Evolutionary conservation across 495 filamentous ascomycete species (phyloP), one percentile per base, ranked within the genome.

Genomic region (Neurospora hispaniola): DNA sequence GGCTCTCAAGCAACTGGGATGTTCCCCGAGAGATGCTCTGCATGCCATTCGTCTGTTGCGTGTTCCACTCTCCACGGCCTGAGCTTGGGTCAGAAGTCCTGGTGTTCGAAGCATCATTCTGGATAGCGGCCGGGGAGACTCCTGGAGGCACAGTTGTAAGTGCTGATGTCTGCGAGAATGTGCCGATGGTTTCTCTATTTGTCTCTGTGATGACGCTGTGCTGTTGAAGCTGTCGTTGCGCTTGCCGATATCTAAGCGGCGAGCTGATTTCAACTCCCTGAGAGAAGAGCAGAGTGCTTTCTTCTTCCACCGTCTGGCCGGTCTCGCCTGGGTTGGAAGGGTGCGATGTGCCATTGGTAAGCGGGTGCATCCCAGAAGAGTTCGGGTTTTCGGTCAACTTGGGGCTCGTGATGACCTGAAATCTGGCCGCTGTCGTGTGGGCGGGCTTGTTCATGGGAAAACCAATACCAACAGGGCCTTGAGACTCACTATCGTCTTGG

Each of bases 61-160:
- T 91, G 75, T 89, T 89, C 76, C 86, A 85, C 74, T 87, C 81
- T 2, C 79, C 84, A 39, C 82, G 79, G 75, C 82, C 75, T 8
- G 90, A 91, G 76, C 92, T 94, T 75, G 93, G 90, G 44, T 91
- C 89, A 23, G 85, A 85, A 5, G 91, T 93, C 48, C 91, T 92
- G n/a, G 92, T 94, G 0, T 93, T 96, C 9, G 94, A 97, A 5
- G 94, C 94, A 76, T 94, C 91, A 76, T 97, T 97, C 39, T 88
- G 81, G 73, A 95, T 89, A 62, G 93, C 91, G 4, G 86, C 89
- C 5, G 92, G 89, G 70, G 94, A 90, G 42, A 94, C 91, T 16
- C 91, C 92, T 10, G 89, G 88, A 11, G 91, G 89, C 79, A 97
- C 86, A 31, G 91, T 88, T 5, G 92, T 94, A 69, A 94, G 85